Evolutionary conservation across 2,329 filamentous ascomycete species (phyloP).

Genomic region (Exophiala phaeomuriformis): DNA sequence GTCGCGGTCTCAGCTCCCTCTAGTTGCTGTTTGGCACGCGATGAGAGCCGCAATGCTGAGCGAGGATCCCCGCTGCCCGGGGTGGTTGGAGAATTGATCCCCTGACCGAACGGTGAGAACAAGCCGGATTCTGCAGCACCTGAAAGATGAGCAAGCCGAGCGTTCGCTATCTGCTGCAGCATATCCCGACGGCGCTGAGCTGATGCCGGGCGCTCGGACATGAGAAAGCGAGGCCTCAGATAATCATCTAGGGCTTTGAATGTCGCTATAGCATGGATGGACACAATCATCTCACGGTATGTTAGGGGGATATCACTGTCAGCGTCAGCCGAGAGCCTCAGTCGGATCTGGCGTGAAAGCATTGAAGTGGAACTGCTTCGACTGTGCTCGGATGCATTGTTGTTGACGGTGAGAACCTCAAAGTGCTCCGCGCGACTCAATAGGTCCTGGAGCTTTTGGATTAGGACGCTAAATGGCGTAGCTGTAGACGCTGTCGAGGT

Average conservation of each 20-base stretch:
- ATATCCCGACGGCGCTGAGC: constrained; percentile 54
- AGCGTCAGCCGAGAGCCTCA: constrained; percentile 82
- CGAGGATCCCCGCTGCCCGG: constrained; percentile 32
- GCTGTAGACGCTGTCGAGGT: constrained; percentile 59
- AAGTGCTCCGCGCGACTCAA: constrained; percentile 96
- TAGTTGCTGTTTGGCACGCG: constrained; percentile 30
- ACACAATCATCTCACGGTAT: constrained; percentile 94
- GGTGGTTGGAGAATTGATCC: constrained; percentile 15
- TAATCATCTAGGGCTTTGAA: constrained; percentile 98
- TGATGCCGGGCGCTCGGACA: constrained; percentile 65
- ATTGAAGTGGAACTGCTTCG: constrained; percentile 88
- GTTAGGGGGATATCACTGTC: constrained; percentile 80
- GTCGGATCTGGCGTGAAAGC: constrained; percentile 88
- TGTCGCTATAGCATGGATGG: constrained; percentile 94
- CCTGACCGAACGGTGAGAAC: constrained; percentile 25
- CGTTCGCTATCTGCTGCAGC: constrained; percentile 67
- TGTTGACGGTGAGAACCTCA: constrained; percentile 90
- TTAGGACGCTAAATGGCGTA: constrained; percentile 82
- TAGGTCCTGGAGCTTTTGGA: constrained; percentile 91
- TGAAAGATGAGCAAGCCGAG: constrained; percentile 51
- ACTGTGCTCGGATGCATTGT: constrained; percentile 83
- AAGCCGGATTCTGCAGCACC: constrained; percentile 31
- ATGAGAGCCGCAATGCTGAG: constrained; percentile 38
- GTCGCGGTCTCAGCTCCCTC: constrained; percentile 10
- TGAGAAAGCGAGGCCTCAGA: constrained; percentile 75